phyloP scores from a whole-genome alignment of 73 alveolate species.

The Uronychia setigera region DNA sequence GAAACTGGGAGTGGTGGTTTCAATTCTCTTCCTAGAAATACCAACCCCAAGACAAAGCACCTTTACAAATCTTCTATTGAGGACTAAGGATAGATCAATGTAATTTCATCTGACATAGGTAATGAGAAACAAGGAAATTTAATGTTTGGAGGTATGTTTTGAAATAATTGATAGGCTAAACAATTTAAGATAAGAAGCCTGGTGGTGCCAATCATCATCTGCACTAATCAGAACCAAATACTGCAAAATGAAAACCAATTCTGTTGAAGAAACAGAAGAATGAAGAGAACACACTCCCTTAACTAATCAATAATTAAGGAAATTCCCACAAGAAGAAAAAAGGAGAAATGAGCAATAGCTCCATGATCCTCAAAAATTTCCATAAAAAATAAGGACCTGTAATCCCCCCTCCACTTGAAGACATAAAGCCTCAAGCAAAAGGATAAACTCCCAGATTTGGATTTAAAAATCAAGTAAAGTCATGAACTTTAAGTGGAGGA shows the following conservation, averaged over 20 bases:
- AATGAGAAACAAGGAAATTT: no score
- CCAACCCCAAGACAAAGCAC: not conserved
- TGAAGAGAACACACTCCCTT: not conserved
- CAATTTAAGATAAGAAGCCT: not conserved
- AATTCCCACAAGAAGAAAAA: not conserved
- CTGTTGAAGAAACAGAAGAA: not conserved
- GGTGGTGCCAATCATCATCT: not conserved
- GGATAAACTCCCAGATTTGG: not conserved
- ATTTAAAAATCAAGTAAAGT: not conserved
- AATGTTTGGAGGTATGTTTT: no score
- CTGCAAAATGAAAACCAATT: not conserved
- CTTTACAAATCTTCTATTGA: no score
- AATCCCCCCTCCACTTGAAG: no score
- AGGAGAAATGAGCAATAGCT: not conserved
- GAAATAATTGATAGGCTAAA: not conserved
- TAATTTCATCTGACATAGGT: no score
- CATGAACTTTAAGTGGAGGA: not conserved
- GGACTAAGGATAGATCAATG: no score
- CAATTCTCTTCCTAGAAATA: not conserved
- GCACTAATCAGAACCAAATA: not conserved
- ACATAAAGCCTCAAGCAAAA: not conserved
- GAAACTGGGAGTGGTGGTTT: not conserved
- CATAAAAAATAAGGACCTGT: not conserved
- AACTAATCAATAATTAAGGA: not conserved
- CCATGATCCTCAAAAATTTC: not conserved